Evolutionary conservation across 2,329 filamentous ascomycete species (phyloP).

Genomic region (Beauveria varroae): DNA sequence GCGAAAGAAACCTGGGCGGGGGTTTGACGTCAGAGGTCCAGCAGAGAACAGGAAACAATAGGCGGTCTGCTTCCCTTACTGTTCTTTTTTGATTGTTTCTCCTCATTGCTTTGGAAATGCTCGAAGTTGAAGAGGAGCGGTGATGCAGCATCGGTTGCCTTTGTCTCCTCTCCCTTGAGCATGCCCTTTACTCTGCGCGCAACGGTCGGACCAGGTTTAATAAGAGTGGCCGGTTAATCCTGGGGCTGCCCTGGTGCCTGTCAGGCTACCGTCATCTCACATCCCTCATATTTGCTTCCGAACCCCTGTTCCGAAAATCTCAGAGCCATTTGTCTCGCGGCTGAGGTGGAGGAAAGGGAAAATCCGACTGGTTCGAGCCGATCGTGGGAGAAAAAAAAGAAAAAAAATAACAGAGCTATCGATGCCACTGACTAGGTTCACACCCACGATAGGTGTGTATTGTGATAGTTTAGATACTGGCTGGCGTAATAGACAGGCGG

Average conservation of each 20-base stretch:
- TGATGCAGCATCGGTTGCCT: neutral
- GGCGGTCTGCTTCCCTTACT: neutral
- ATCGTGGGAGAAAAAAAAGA: neutral
- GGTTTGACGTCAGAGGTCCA: neutral
- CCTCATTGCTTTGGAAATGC: neutral
- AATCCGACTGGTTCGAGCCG: neutral
- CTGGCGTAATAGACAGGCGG: neutral
- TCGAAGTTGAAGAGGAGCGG: neutral
- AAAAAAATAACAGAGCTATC: neutral
- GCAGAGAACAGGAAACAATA: neutral
- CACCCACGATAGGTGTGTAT: neutral
- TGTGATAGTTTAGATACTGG: neutral
- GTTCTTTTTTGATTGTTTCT: neutral
- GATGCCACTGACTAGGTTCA: neutral
- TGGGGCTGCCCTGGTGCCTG: neutral
- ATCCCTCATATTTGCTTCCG: neutral
- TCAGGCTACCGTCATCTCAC: neutral
- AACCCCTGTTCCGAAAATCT: slow-evolving; percentile 6
- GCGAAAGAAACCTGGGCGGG: neutral
- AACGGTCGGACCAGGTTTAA: neutral
- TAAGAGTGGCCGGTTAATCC: neutral
- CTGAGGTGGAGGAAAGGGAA: neutral
- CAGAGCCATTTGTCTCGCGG: neutral
- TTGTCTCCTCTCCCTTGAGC: neutral
- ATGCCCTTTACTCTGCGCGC: neutral